Conservation (phyloP, 139 green algal genomes). For the Closterium sp. region DNA sequence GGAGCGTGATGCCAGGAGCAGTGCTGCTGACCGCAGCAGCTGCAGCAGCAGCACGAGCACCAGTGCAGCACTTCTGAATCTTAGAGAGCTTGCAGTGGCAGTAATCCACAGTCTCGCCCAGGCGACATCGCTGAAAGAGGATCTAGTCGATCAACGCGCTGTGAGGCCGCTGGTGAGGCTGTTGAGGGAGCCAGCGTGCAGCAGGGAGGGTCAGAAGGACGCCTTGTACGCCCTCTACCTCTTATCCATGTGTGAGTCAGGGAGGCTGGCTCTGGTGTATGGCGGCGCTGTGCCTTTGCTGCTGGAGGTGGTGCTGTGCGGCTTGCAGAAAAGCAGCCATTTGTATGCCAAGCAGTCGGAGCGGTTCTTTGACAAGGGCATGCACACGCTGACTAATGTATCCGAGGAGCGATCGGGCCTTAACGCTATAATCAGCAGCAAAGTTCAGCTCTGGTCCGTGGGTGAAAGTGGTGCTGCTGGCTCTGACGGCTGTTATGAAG, state of each 20-base stretch:
- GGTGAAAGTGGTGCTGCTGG: not conserved
- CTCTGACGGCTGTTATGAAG: not conserved
- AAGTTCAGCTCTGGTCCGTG: not conserved
- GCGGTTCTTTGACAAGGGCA: not conserved
- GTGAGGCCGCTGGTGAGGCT: not conserved
- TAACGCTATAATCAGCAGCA: not conserved
- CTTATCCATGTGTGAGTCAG: not conserved
- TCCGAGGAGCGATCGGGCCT: not conserved
- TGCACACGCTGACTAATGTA: not conserved
- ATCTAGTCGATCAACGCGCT: not conserved
- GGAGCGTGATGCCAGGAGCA: not conserved
- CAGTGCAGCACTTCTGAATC: not conserved
- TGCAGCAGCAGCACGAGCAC: too few species aligned
- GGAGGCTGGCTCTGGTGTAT: not conserved
- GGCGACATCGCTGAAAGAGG: not conserved
- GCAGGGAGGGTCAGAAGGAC: not conserved
- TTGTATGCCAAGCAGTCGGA: not conserved
- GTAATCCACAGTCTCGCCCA: not conserved
- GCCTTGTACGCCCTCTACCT: not conserved
- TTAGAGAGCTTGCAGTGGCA: not conserved
- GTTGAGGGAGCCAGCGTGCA: not conserved
- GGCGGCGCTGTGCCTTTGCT: not conserved
- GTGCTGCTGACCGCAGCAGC: not conserved
- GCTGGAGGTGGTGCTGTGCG: not conserved
- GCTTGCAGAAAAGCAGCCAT: not conserved